Evolutionary conservation across 176 grass and related monocot genomes (phyloP).

Genomic region (Musa beccarii): DNA sequence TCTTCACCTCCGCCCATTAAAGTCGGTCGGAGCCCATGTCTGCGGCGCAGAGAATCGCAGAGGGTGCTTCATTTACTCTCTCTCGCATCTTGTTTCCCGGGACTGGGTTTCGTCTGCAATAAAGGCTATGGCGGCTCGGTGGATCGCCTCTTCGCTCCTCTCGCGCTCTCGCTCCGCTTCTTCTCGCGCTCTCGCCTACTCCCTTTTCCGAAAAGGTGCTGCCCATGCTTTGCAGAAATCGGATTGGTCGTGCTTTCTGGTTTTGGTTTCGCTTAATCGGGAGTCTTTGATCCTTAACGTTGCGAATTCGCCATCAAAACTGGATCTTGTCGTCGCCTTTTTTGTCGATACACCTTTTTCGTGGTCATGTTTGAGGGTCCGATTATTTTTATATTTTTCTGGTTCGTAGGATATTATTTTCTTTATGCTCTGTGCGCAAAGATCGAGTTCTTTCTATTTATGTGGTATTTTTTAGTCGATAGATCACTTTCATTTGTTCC

Average conservation of each 20-base stretch:
- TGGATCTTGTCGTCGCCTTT: background rate
- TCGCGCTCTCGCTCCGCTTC: background rate
- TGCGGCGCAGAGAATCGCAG: background rate
- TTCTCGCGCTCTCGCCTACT: background rate
- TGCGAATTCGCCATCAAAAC: background rate
- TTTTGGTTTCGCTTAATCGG: background rate
- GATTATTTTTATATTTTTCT: too few relatives aligned
- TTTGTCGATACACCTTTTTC: background rate
- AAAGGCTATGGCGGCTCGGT: slow-evolving; percentile 13
- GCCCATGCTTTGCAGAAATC: background rate
- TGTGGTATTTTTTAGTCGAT: background rate
- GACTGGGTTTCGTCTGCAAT: background rate
- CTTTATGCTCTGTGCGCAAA: background rate
- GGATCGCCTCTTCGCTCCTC: background rate
- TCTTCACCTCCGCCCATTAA: too few relatives aligned
- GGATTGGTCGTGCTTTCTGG: background rate
- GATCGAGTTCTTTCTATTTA: background rate
- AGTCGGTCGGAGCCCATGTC: too few relatives aligned
- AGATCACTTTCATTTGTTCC: background rate
- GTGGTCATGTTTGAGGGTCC: too few relatives aligned
- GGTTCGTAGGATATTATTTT: background rate
- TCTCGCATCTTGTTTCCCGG: background rate
- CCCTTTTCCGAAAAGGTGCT: background rate
- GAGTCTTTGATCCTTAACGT: background rate
- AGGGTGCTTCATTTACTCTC: background rate